Evolutionary conservation across 140 eudicot species (phyloP), one percentile per base, ranked within the genome.

Genomic region (Oenanthe javanica): DNA sequence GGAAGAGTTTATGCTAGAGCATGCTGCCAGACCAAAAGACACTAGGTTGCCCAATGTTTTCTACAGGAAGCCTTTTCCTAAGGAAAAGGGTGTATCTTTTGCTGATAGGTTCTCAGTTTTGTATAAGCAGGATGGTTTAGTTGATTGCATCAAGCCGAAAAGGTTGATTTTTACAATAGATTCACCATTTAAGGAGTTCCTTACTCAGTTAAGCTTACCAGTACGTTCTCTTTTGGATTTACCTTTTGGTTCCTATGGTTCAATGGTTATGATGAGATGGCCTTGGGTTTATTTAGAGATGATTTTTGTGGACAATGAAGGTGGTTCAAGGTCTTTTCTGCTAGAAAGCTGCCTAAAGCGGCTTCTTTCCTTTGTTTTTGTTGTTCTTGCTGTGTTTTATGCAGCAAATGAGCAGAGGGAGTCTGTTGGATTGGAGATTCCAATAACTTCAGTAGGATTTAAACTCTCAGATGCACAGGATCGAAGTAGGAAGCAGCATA

Each of bases 321-420:
- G 82, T 9, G 97, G 97, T n/a, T 81, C 90, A 88, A 88, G 96
- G 88, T 87, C 88, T 80, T 85, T 90, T 64, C 83, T 89, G 59
- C 91, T 83, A 81, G 90, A 95, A 89, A 93, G 97, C 70, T 86
- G 97, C 85, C 74, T 95, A 87, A 84, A 81, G 86, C 88, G 89
- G 85, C 97, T 89, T 54, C 82, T 92, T 23, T 86, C 88, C 78
- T 89, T 88, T 51, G 80, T 92, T 83, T 90, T 87, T 81, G 69
- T 87, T 27, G 86, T 92, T 79, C 79, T 92, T 87, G 18, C 84
- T 57, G 83, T 88, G 80, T 90, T 92, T 48, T 67, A 72, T 83
- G 86, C 79, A 82, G 82, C 86, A 69, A 82, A 70, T 79, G 83
- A 88, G 77, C 83, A 82, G 21, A 80, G 82, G 81, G 79, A 46